These are phyloP conservation scores for Sporobolomyces phaffii DNA, from an alignment of 768 basidiomycete genomes.

Conservation along the genomic window DNA sequence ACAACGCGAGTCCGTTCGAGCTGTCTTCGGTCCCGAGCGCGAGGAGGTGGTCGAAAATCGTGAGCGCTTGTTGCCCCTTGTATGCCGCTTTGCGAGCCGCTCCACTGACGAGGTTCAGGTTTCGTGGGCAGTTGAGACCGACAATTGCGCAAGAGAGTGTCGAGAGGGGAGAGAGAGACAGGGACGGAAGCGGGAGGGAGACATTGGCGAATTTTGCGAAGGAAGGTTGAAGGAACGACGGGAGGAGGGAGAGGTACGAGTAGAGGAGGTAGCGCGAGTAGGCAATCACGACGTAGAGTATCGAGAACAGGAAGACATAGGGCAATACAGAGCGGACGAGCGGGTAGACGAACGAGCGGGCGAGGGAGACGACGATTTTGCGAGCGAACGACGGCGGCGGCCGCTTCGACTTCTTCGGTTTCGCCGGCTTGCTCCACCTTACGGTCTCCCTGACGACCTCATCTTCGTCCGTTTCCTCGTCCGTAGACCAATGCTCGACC, in stretches of 20 bases:
- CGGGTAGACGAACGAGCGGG: slow-evolving; percentile 1
- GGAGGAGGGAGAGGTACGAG: slow-evolving; percentile 9
- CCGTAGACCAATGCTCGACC: not conserved
- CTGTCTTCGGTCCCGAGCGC: slow-evolving; percentile 19
- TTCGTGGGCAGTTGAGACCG: not conserved
- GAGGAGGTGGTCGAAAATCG: slow-evolving; percentile 41
- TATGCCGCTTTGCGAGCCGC: slow-evolving; percentile 29
- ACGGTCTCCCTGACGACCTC: not conserved
- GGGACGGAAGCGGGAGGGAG: not conserved
- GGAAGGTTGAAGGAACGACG: slow-evolving; percentile 1
- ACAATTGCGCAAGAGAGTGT: not conserved
- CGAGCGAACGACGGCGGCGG: not conserved
- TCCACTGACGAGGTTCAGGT: not conserved
- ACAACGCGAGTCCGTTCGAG: slow-evolving; percentile 21
- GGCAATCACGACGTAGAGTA: slow-evolving; percentile 17
- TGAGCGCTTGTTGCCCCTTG: slow-evolving; percentile 38
- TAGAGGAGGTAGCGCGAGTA: slow-evolving; percentile 20
- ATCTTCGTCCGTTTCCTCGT: not conserved
- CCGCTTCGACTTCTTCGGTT: not conserved
- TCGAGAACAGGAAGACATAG: slow-evolving; percentile 1
- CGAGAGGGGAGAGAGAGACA: not conserved
- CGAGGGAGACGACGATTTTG: not conserved
- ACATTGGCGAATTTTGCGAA: slow-evolving; percentile 1
- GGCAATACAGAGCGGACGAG: slow-evolving; percentile 16
- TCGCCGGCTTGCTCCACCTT: not conserved